These are phyloP conservation scores for Diaporthe helianthi DNA, from an alignment of 2,329 filamentous ascomycete species.

Conservation along the genomic window DNA sequence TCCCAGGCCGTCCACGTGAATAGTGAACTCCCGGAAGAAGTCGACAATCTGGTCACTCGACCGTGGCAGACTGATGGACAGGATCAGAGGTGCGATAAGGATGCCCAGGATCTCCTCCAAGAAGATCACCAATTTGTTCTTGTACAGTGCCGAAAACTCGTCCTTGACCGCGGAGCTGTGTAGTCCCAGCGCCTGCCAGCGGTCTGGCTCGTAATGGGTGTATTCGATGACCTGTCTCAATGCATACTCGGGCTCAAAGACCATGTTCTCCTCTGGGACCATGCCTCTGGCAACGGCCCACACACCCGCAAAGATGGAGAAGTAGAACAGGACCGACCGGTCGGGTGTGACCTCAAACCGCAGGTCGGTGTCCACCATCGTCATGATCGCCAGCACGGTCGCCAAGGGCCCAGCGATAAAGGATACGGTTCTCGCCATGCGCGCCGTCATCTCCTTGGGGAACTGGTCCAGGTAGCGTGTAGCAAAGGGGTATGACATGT, in stretches of 20 bases:
- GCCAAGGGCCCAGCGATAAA: constrained; percentile 88
- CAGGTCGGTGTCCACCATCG: constrained; percentile 88
- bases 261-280: constrained; percentile 85
- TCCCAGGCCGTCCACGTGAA: constrained; percentile 94
- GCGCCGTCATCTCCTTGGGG: constrained; percentile 91
- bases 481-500: constrained; percentile 95
- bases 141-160: constrained; percentile 90
- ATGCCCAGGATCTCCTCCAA: constrained; percentile 92
- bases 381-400: constrained; percentile 82
- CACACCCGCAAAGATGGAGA: constrained; percentile 80
- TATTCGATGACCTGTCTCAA: constrained; percentile 89
- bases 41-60: constrained; percentile 94
- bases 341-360: constrained; percentile 91
- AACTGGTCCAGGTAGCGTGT: constrained; percentile 95
- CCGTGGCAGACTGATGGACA: constrained; percentile 84
- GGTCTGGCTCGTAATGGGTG: constrained; percentile 87
- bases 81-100: constrained; percentile 86
- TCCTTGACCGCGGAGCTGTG: constrained; percentile 92
- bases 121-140: constrained; percentile 91
- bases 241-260: constrained; percentile 92
- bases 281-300: constrained; percentile 85
- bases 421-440: constrained; percentile 81
- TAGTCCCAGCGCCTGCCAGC: constrained; percentile 82
- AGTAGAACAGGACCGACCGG: constrained; percentile 88
- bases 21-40: constrained; percentile 97